Conservation (phyloP, 768 basidiomycete genomes). For the Tricholomella constricta region DNA sequence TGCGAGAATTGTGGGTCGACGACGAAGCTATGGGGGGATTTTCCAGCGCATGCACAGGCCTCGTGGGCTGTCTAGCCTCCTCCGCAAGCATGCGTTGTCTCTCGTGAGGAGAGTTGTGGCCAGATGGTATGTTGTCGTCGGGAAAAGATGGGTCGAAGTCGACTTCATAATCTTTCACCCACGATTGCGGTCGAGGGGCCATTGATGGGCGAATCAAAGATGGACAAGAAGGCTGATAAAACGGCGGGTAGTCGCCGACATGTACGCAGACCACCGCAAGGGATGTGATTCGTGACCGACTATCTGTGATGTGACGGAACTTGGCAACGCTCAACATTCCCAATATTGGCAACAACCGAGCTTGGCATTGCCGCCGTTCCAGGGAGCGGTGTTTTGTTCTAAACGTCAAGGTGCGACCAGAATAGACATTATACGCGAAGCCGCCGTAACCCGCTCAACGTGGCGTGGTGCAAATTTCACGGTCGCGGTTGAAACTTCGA, state of each 20-base stretch:
- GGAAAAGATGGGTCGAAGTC: conserved; percentile 19
- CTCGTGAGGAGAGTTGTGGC: conserved; percentile 15
- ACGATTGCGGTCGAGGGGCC: conserved; percentile 16
- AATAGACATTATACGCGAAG: no score
- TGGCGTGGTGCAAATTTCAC: no score
- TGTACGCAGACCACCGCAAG: conserved; percentile 5
- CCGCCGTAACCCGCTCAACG: no score
- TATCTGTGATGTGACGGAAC: conserved; percentile 17
- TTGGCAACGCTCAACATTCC: not conserved
- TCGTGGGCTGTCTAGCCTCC: conserved; percentile 9
- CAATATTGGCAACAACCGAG: not conserved
- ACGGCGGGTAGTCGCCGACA: conserved; percentile 18
- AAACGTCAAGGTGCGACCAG: no score
- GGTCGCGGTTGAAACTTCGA: no score
- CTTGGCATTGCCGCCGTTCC: not conserved
- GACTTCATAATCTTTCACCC: conserved; percentile 24
- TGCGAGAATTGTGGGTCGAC: not conserved
- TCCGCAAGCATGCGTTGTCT: conserved; percentile 17
- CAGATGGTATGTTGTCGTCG: not conserved
- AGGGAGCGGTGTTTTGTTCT: no score
- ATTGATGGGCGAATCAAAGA: conserved; percentile 14
- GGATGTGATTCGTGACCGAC: conserved; percentile 10
- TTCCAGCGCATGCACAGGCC: conserved; percentile 8
- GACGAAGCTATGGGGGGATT: conserved; percentile 1
- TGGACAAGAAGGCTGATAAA: conserved; percentile 4